Conservation (phyloP, 345 rosid genomes). For the Sisymbrium irio region DNA sequence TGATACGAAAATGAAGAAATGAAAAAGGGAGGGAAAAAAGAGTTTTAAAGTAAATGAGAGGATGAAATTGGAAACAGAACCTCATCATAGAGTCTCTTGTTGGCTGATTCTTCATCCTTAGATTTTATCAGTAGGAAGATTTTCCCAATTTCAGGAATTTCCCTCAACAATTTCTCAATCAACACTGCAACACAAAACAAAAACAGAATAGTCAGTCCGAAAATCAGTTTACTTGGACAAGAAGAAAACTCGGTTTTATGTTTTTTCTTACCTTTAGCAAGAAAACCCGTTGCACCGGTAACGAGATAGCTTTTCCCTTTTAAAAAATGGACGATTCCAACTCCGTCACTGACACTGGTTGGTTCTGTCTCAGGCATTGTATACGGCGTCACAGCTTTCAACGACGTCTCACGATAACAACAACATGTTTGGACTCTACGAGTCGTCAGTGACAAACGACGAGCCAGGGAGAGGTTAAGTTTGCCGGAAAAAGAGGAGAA, state of each 20-base stretch:
- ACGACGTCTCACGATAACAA: background rate
- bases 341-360: background rate
- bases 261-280: constrained; percentile 29
- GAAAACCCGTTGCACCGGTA: constrained; percentile 44
- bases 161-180: constrained; percentile 39
- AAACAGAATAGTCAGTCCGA: background rate
- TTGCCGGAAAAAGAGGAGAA: background rate
- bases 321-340: constrained; percentile 24
- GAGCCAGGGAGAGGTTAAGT: constrained; percentile 1
- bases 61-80: background rate
- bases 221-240: background rate
- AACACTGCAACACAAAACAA: constrained; percentile 12
- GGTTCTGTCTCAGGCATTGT: background rate
- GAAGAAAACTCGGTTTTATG: background rate
- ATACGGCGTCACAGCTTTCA: background rate
- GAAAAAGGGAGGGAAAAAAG: background rate
- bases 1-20: background rate
- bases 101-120: constrained; percentile 24
- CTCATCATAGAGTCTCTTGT: constrained; percentile 21
- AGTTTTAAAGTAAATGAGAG: too few species aligned
- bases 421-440: background rate
- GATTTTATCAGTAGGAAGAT: constrained; percentile 34
- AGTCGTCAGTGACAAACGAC: background rate
- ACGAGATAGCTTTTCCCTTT: constrained; percentile 37
- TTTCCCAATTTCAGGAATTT: constrained; percentile 30